Base-by-base conservation (phyloP, 192 early-diverging fungal genomes). In the Umbelopsis isabellina region DNA sequence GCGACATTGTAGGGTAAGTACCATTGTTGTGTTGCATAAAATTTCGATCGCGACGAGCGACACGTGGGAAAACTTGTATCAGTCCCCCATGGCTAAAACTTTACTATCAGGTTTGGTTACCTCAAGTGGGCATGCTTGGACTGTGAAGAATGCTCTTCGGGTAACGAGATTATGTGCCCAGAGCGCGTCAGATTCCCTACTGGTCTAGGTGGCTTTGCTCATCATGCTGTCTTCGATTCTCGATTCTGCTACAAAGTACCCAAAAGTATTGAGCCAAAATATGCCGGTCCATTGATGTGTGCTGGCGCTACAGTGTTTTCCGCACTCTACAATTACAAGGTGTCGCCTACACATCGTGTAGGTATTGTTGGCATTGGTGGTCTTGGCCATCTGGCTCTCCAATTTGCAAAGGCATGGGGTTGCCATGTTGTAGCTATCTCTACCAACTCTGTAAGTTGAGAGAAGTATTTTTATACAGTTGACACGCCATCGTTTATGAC, bases 321-420 rank as follows among this genome's bases (percentile, higher is more conserved):
- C 3, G 88, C 93, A 1, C 79, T 96, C 49, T 82, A 88, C 53
- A 84, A 84, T 33, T 81, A 86, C 46, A 80, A 82, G 23, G 76
- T 91, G 12, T 84, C 80, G 45, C 82, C 89, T 30, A 91, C 90
- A 16, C 81, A 81, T n/a, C 78, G 83, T 3, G 87, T 94, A 15
- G 93, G 88, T 8, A 76, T 95, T 4, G 83, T 93, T 44, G 94
- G 94, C 21, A 82, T 95, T 37, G 94, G 94, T 13, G 92, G 92
- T 27, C 82, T 95, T 11, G 90, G 91, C 11, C 91, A 91, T 71
- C 83, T 92, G 53, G 90, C 87, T 33, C 68, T 90, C 25, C 87
- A 88, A 72, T 89, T 83, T 61, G 83, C 84, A 23, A 37, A 48
- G 7, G 80, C 80, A 3, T 80, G 87, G 49, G 85, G 85, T 20